A percentile compares a stretch with the other conserved stretches of the same genome.
Conservation (phyloP, 352 stramenopile genomes). For the Peronospora destructor region DNA sequence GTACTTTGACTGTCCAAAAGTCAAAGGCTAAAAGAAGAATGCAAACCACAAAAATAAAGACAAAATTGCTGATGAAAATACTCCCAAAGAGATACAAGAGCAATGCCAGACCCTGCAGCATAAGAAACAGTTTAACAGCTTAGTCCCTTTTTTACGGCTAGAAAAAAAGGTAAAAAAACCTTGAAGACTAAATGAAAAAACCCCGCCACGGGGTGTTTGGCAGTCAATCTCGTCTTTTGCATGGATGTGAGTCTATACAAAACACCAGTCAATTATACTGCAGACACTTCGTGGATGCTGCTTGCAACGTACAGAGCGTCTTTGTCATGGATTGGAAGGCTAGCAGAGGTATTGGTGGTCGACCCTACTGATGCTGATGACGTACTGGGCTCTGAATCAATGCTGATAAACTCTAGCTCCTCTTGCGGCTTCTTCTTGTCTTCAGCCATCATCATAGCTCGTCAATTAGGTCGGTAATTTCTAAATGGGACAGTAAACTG, state of each 20-base stretch:
- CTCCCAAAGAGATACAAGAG: slow-evolving; percentile 93
- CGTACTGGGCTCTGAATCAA: slow-evolving; percentile 30
- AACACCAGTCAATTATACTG: slow-evolving; percentile 5
- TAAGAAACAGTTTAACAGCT: not conserved
- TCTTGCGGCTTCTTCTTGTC: slow-evolving; percentile 66
- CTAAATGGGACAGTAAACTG: slow-evolving; percentile 5
- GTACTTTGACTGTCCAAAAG: slow-evolving; percentile 97
- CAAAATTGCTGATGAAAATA: slow-evolving; percentile 88
- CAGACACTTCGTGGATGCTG: no score
- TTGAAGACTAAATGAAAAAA: slow-evolving; percentile 98
- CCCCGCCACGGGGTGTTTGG: slow-evolving; percentile 90
- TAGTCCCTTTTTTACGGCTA: not conserved
- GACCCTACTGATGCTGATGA: slow-evolving; percentile 9
- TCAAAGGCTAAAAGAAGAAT: slow-evolving; percentile 95
- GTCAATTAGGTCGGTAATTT: slow-evolving; percentile 2
- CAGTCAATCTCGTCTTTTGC: slow-evolving; percentile 55
- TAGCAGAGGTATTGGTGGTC: slow-evolving; percentile 3
- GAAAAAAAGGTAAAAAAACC: slow-evolving; percentile 15
- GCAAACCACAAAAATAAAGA: slow-evolving; percentile 95
- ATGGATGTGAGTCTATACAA: slow-evolving; percentile 55
- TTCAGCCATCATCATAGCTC: slow-evolving; percentile 43
- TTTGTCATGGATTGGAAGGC: slow-evolving; percentile 28
- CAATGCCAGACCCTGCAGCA: slow-evolving; percentile 61
- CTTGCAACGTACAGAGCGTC: slow-evolving; percentile 51
- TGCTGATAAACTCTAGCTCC: slow-evolving; percentile 75